Evolutionary conservation across 106 monocot genomes (phyloP), one percentile per base, ranked within the genome.

Genomic region (Dendrobium huoshanense): DNA sequence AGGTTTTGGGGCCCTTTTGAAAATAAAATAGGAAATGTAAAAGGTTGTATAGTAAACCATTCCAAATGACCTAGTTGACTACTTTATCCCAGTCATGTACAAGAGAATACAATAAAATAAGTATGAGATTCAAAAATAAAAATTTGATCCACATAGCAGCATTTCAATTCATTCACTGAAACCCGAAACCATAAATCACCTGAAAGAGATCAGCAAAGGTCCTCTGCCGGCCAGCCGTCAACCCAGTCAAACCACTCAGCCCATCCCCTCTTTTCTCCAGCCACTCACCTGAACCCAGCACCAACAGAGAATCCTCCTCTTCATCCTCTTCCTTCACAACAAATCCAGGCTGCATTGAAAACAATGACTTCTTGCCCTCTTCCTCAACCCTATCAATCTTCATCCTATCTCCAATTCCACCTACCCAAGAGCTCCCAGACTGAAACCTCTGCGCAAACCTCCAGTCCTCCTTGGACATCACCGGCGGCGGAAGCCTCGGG

Each of bases 401-500:
- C 86, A 85, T 92, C 76, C 80, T 72, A 78, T 89, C 87, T 3
- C 86, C 92, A 55, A 87, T 87, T 47, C 87, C 89, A 10, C 89
- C 91, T 3, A 82, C 19, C n/a, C 27, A 77, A 3, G 87, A 87
- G 64, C 47, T 81, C 18, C 82, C 88, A 0, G 59, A 73, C 58
- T 88, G 80, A 37, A 88, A 54, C 81, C 89, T 86, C 82, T 86
- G 85, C 2, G 87, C 84, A 11, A 87, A 85, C 73, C 88, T 55
- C 92, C 92, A 88, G 75, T 90, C 92, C 86, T 92, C 92, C 67
- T 88, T 89, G 20, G 89, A 92, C 10, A 92, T 77, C 49, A 90
- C 79, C 31, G 92, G 89, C 19, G 89, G 92, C 13, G 92, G 92
- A 9, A 92, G 47, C 42, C 92, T 55, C 2, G 92, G 92, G 80